These are phyloP conservation scores for Saccharomyces hybrid DNA, from an alignment of 1,139 yeast species.

Conservation along the genomic window DNA sequence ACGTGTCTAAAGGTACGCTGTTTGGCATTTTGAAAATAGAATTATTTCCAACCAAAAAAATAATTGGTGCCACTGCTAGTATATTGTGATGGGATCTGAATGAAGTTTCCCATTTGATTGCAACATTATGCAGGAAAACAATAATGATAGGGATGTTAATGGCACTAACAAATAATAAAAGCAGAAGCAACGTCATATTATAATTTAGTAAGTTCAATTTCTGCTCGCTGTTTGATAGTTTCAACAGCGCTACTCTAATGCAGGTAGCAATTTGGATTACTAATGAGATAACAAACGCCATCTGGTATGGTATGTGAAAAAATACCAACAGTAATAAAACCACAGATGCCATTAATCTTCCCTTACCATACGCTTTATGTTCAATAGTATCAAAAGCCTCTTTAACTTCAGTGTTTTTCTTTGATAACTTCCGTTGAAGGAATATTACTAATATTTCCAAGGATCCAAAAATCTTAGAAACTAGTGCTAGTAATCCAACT, in stretches of 20 bases:
- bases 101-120: slow-evolving; percentile 65
- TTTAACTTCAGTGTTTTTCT: background rate
- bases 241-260: slow-evolving; percentile 26
- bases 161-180: slow-evolving; percentile 63
- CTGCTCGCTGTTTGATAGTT: slow-evolving; percentile 1
- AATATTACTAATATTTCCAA: slow-evolving; percentile 9
- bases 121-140: slow-evolving; percentile 62
- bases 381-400: background rate
- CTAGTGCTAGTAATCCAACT: slow-evolving; percentile 37
- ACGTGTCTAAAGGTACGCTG: slow-evolving; percentile 17
- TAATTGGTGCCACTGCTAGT: slow-evolving; percentile 56
- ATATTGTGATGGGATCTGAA: slow-evolving; percentile 71
- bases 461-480: slow-evolving; percentile 10
- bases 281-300: slow-evolving; percentile 56
- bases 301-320: slow-evolving; percentile 68
- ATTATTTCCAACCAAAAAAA: slow-evolving; percentile 45
- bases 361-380: slow-evolving; percentile 12
- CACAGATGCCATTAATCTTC: slow-evolving; percentile 34
- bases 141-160: slow-evolving; percentile 59
- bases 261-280: slow-evolving; percentile 45
- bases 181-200: slow-evolving; percentile 45
- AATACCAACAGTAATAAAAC: slow-evolving; percentile 42
- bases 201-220: slow-evolving; percentile 37
- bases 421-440: background rate
- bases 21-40: slow-evolving; percentile 22